Evolutionary conservation across 2,329 filamentous ascomycete species (phyloP).

Genomic region (Cyclaneusma minus): DNA sequence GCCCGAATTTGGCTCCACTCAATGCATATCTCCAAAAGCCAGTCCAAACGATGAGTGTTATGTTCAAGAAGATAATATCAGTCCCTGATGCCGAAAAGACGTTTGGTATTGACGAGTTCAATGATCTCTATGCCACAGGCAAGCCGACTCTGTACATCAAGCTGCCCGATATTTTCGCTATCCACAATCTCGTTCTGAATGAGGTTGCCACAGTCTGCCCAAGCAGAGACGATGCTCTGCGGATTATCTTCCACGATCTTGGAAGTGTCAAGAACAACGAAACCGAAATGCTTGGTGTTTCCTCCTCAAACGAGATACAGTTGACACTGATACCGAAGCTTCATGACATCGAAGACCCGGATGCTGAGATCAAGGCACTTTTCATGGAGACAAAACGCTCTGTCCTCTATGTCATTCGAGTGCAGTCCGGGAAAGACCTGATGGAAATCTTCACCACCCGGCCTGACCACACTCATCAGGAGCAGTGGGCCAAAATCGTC

Average conservation of each 20-base stretch:
- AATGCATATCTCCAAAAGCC: conserved; percentile 85
- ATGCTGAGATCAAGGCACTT: conserved; percentile 77
- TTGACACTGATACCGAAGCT: conserved; percentile 82
- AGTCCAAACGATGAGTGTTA: conserved; percentile 60
- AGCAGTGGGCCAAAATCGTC: conserved; percentile 70
- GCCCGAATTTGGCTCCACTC: conserved; percentile 87
- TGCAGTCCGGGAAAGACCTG: conserved; percentile 83
- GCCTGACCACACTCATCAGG: conserved; percentile 85
- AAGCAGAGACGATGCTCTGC: conserved; percentile 69
- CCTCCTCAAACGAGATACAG: conserved; percentile 67
- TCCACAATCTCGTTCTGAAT: conserved; percentile 73
- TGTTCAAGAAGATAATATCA: conserved; percentile 63
- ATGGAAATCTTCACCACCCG: conserved; percentile 78
- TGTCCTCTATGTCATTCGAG: conserved; percentile 91
- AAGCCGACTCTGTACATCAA: conserved; percentile 99
- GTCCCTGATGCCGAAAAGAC: conserved; percentile 78
- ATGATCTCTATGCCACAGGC: conserved; percentile 89
- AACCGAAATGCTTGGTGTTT: conserved; percentile 76
- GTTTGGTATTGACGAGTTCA: conserved; percentile 98
- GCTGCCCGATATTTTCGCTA: conserved; percentile 91
- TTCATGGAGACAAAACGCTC: conserved; percentile 99
- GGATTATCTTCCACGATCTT: conserved; percentile 83
- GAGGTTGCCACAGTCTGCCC: conserved; percentile 69
- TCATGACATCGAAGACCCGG: conserved; percentile 81
- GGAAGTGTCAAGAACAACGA: conserved; percentile 96